A percentile compares a stretch with the other conserved stretches of the same genome.
phyloP scores from a whole-genome alignment of 139 green algal species.

The Chlorella vulgaris region DNA sequence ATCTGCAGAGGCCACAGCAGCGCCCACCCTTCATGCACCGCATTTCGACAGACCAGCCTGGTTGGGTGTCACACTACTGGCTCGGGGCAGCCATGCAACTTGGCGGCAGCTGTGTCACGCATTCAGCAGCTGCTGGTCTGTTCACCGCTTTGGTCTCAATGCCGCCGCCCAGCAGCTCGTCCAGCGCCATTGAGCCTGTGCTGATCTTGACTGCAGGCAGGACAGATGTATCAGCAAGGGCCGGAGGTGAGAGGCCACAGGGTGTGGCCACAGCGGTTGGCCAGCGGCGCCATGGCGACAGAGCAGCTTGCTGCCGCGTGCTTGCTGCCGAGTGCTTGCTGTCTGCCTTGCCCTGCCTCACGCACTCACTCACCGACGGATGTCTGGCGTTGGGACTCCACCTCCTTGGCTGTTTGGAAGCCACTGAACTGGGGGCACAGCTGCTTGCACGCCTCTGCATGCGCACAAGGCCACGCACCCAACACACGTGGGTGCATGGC shows the following conservation, averaged over 20 bases:
- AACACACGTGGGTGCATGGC: constrained; percentile 2
- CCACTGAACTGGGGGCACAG: background rate
- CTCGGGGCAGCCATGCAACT: no score
- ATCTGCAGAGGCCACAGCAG: background rate
- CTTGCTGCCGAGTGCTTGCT: no score
- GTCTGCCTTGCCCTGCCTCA: no score
- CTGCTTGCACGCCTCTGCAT: constrained; percentile 14
- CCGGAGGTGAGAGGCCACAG: background rate
- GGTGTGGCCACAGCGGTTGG: no score
- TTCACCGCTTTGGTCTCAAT: constrained; percentile 86
- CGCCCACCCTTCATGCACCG: background rate
- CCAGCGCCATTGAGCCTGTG: constrained; percentile 67
- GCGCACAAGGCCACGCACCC: no score
- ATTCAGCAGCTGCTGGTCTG: background rate
- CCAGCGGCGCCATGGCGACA: no score
- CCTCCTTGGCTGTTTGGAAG: constrained; percentile 47
- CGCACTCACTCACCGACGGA: constrained; percentile 20
- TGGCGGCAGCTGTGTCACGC: no score
- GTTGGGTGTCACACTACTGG: no score
- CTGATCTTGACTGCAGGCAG: background rate
- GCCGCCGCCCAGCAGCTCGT: constrained; percentile 84
- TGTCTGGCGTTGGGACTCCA: constrained; percentile 31
- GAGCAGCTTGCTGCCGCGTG: no score
- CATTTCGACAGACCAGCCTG: background rate
- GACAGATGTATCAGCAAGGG: background rate